A percentile compares a stretch with the other conserved stretches of the same genome.
Conservation (phyloP, 2,329 filamentous ascomycete species). For the Rhytidhysteron rufulum region DNA sequence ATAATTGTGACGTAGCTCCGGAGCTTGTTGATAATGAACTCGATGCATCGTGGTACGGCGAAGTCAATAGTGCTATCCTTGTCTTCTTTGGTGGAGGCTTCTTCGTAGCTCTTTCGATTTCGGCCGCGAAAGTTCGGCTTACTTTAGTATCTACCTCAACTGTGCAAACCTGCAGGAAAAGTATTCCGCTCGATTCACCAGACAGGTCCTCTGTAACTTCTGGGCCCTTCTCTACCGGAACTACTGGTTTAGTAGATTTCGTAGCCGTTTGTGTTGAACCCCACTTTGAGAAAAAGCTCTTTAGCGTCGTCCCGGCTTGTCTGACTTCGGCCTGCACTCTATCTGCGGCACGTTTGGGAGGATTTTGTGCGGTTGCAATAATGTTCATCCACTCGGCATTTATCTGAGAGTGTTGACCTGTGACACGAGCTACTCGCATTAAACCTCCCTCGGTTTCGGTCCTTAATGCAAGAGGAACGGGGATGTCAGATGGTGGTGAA, state of each 20-base stretch:
- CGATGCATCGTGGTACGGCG: slow-evolving; percentile 78
- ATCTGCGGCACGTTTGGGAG: slow-evolving; percentile 29
- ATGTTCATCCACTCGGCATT: slow-evolving; percentile 86
- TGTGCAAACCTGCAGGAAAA: slow-evolving; percentile 85
- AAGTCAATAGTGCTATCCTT: slow-evolving; percentile 81
- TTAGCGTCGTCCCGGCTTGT: slow-evolving; percentile 32
- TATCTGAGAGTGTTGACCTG: slow-evolving; percentile 84
- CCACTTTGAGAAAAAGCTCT: slow-evolving; percentile 39
- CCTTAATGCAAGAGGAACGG: slow-evolving; percentile 74
- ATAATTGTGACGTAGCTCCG: slow-evolving; percentile 50
- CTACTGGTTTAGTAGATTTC: slow-evolving; percentile 16
- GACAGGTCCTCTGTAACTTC: slow-evolving; percentile 61
- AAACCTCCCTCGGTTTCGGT: slow-evolving; percentile 79
- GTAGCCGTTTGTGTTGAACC: slow-evolving; percentile 16
- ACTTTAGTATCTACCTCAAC: slow-evolving; percentile 78
- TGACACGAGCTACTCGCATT: slow-evolving; percentile 80
- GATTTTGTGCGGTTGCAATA: slow-evolving; percentile 74
- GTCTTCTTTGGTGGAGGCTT: slow-evolving; percentile 90
- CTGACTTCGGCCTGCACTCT: slow-evolving; percentile 32
- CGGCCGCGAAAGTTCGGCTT: slow-evolving; percentile 66
- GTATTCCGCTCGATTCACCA: slow-evolving; percentile 66
- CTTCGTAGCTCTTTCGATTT: slow-evolving; percentile 93
- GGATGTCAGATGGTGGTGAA: slow-evolving; percentile 69
- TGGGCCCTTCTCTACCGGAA: slow-evolving; percentile 12
- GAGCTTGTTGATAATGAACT: slow-evolving; percentile 57